Evolutionary conservation across 2,329 filamentous ascomycete genomes (phyloP), one percentile per base, ranked within the genome.

Genomic region (Botrytis medusae): DNA sequence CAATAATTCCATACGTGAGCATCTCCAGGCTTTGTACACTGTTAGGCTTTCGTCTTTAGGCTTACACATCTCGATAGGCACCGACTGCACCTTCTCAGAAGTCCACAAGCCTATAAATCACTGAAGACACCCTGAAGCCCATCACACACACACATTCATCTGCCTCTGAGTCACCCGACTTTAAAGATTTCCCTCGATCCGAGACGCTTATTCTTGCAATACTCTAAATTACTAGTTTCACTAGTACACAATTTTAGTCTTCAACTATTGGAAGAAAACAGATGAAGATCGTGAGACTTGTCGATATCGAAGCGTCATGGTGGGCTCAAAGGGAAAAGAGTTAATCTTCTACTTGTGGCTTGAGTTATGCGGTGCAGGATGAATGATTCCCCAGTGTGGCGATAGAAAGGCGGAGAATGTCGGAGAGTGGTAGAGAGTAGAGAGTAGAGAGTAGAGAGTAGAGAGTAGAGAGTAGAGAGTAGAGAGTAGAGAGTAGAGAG

Each of bases 81-180:
- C 51, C 2, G 2, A 57, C 5, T 57, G 51, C 51, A 29, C n/a
- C n/a, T 18, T 16, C 25, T 29, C n/a, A 4, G 51, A 29, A 57
- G 51, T 14, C 51, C n/a, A 57, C n/a, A 57, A 8, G 48, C 12
- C 48, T 51, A 57, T 18, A n/a, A 57, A 8, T 9, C n/a, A 18
- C 51, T 18, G 25, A n/a, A 51, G 48, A n/a, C n/a, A 14, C 51
- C n/a, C 51, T 57, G 7, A 57, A 29, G 14, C n/a, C 51, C 16
- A 3, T 18, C 3, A 29, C 6, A 57, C 48, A 25, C 48, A 54
- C 48, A 54, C 51, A n/a, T 14, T 18, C 51, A 18, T 57, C 14
- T 57, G 14, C 51, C 51, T 8, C 6, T 29, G n/a, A 4, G 16
- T 2, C 1, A 0, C 25, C 14, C 16, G 10, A n/a, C n/a, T 4